Evolutionary conservation across 352 stramenopile species (phyloP).

Genomic region (Phytophthora pistaciae): DNA sequence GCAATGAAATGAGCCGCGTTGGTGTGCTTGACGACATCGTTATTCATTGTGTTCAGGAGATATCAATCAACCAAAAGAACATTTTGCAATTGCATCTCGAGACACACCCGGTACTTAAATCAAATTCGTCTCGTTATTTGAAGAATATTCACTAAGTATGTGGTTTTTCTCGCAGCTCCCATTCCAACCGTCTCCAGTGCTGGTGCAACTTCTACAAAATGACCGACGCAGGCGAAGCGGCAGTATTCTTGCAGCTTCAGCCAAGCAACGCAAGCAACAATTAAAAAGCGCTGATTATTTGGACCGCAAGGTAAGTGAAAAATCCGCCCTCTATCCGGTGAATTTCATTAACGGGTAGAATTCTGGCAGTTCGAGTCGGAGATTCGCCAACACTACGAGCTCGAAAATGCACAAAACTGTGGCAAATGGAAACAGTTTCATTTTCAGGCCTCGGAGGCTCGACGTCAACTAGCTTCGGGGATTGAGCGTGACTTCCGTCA

Average conservation of each 20-base stretch:
- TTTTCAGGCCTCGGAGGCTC: conserved; percentile 29
- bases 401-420: conserved; percentile 58
- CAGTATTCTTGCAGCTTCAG: conserved; percentile 11
- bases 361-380: conserved; percentile 59
- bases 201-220: conserved; percentile 52
- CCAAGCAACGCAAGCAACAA: conserved; percentile 41
- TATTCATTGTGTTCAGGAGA: conserved; percentile 12
- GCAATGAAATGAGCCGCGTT: background rate
- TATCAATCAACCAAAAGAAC: conserved; percentile 43
- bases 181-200: conserved; percentile 64
- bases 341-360: background rate
- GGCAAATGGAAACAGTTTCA: conserved; percentile 65
- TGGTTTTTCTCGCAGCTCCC: conserved; percentile 35
- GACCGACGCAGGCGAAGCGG: conserved; percentile 34
- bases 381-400: conserved; percentile 66
- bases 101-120: conserved; percentile 42
- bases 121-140: background rate
- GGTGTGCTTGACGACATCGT: background rate
- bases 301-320: conserved; percentile 53
- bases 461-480: conserved; percentile 26
- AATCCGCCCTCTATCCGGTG: background rate
- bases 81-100: conserved; percentile 58
- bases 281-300: conserved; percentile 56
- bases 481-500: conserved; percentile 44
- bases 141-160: background rate